A percentile compares a stretch with the other conserved stretches of the same genome.
Evolutionary conservation across 371 early-diverging fungal genomes (phyloP).

Genomic region (Gilbertella persicaria): DNA sequence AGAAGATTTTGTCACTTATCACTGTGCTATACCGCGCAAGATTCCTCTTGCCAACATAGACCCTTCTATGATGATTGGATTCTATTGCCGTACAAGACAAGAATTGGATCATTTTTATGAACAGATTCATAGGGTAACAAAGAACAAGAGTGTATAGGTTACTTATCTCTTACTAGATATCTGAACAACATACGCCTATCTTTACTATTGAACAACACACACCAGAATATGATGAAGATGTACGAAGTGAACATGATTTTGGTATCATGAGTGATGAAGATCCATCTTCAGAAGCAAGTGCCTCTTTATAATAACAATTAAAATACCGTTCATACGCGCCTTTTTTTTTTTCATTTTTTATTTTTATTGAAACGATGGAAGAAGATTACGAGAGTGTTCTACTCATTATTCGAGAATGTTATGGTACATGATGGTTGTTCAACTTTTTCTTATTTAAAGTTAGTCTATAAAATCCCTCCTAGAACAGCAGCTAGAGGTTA

Average conservation of each 20-base stretch:
- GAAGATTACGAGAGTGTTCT: constrained; percentile 81
- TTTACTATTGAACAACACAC: constrained; percentile 66
- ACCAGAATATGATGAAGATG: constrained; percentile 69
- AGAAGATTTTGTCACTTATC: constrained; percentile 79
- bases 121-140: constrained; percentile 48
- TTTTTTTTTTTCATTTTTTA: background rate
- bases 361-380: constrained; percentile 21
- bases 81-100: constrained; percentile 68
- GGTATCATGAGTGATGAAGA: constrained; percentile 53
- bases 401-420: constrained; percentile 80
- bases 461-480: constrained; percentile 84
- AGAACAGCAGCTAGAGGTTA: constrained; percentile 74
- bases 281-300: too few species aligned
- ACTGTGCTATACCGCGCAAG: constrained; percentile 76
- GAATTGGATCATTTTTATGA: constrained; percentile 72
- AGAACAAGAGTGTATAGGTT: background rate
- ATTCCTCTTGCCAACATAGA: constrained; percentile 79
- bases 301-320: too few species aligned
- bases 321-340: too few species aligned
- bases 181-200: constrained; percentile 55
- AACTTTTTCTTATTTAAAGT: background rate
- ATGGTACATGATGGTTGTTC: constrained; percentile 48
- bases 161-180: constrained; percentile 29
- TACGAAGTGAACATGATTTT: constrained; percentile 55
- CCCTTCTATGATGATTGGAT: constrained; percentile 93